These are phyloP conservation scores for Cylindrotheca fusiformis DNA, from an alignment of 108 stramenopile genomes.

Conservation along the genomic window DNA sequence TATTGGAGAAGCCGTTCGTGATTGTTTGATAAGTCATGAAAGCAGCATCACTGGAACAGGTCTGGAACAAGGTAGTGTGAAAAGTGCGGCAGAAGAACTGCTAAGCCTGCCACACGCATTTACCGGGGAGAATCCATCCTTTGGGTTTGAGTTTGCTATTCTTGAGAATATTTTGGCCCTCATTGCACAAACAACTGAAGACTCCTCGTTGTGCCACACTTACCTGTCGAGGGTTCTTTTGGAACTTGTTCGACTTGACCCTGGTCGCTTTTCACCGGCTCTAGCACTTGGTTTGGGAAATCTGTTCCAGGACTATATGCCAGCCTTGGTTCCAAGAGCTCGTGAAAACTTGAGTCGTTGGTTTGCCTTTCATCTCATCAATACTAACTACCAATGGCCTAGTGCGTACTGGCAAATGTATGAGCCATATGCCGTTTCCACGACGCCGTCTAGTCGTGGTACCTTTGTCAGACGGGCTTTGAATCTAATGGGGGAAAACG, in stretches of 20 bases:
- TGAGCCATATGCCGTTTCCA: slow-evolving; percentile 52
- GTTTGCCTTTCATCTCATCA: slow-evolving; percentile 81
- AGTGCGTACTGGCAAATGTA: slow-evolving; percentile 77
- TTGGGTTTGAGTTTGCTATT: slow-evolving; percentile 69
- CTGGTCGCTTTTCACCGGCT: slow-evolving; percentile 62
- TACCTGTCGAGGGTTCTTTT: slow-evolving; percentile 73
- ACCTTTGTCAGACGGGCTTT: slow-evolving; percentile 21
- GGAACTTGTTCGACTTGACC: slow-evolving; percentile 74
- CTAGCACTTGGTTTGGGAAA: slow-evolving; percentile 65
- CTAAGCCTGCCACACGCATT: slow-evolving; percentile 57
- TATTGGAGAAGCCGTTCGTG: slow-evolving; percentile 65
- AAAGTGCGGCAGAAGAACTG: slow-evolving; percentile 74
- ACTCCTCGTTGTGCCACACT: slow-evolving; percentile 34
- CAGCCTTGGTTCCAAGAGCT: slow-evolving; percentile 63
- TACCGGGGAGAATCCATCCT: slow-evolving; percentile 27
- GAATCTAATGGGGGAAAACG: slow-evolving; percentile 28
- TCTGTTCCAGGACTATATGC: slow-evolving; percentile 74
- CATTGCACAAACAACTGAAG: slow-evolving; percentile 48
- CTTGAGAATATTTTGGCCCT: slow-evolving; percentile 71
- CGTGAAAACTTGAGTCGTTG: slow-evolving; percentile 72
- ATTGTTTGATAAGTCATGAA: slow-evolving; percentile 71
- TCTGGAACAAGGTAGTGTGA: slow-evolving; percentile 58
- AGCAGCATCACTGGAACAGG: slow-evolving; percentile 64
- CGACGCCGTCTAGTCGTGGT: slow-evolving; percentile 61
- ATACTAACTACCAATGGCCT: slow-evolving; percentile 88